Evolutionary conservation across 176 grass and related monocot genomes (phyloP).

Genomic region (Luzula sylvatica): DNA sequence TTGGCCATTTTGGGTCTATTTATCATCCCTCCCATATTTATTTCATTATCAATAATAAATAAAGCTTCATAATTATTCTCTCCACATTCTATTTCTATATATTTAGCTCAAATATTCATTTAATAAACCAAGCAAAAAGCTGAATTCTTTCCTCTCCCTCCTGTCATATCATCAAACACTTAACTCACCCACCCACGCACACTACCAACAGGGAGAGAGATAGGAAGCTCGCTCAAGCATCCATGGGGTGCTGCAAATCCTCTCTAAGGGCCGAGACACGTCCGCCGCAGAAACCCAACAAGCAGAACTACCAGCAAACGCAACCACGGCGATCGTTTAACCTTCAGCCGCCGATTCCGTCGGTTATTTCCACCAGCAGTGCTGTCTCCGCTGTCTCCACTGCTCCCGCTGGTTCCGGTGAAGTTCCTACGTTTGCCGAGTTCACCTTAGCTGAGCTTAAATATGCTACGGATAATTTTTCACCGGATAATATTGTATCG

Average conservation of each 20-base stretch:
- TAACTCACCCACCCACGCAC: neutral
- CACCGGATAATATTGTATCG: slow-evolving; percentile 63
- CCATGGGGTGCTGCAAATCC: slow-evolving; percentile 80
- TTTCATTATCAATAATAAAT: too few species aligned
- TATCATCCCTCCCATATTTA: too few species aligned
- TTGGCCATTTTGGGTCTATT: too few species aligned
- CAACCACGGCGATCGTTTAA: too few species aligned
- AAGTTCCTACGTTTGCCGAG: slow-evolving; percentile 40
- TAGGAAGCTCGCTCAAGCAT: neutral
- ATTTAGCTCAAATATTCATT: too few species aligned
- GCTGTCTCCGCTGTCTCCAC: slow-evolving; percentile 4
- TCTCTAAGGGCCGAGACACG: slow-evolving; percentile 37
- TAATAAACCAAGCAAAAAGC: too few species aligned
- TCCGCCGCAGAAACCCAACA: slow-evolving; percentile 40
- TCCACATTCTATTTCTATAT: too few species aligned
- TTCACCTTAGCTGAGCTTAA: slow-evolving; percentile 71
- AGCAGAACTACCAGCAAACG: slow-evolving; percentile 16
- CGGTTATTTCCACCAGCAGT: slow-evolving; percentile 20
- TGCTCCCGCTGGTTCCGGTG: neutral
- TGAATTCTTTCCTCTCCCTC: slow-evolving; percentile 10
- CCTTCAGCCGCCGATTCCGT: too few species aligned
- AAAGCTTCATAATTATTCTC: too few species aligned
- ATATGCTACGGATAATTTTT: slow-evolving; percentile 59
- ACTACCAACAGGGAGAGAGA: neutral
- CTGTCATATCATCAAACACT: slow-evolving; percentile 1